Conservation (phyloP, 2,329 filamentous ascomycete genomes). For the Pleomassaria siparia region DNA sequence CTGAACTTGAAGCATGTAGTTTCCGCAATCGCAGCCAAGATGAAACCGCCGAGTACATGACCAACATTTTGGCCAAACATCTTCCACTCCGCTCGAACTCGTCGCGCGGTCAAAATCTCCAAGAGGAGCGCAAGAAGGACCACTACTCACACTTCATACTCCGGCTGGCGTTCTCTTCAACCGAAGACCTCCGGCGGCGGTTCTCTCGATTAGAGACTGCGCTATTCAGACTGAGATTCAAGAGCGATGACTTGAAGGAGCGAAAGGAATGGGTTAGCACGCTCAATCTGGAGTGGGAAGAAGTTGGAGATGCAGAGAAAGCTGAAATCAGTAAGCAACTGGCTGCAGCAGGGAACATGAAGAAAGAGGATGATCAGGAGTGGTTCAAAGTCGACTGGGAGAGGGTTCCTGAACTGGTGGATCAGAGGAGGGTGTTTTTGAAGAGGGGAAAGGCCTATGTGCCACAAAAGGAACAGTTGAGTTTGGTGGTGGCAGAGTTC, state of each 20-base stretch:
- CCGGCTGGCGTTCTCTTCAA: slow-evolving; percentile 85
- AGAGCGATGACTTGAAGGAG: slow-evolving; percentile 73
- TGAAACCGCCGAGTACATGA: slow-evolving; percentile 83
- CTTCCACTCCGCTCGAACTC: slow-evolving; percentile 77
- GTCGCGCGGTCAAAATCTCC: slow-evolving; percentile 60
- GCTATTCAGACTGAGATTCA: slow-evolving; percentile 82
- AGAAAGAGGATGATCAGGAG: slow-evolving; percentile 70
- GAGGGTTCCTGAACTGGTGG: slow-evolving; percentile 85
- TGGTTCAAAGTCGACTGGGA: slow-evolving; percentile 99
- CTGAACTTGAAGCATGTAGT: slow-evolving; percentile 88
- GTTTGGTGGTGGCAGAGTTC: slow-evolving; percentile 88
- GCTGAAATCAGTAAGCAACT: slow-evolving; percentile 65
- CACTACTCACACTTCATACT: slow-evolving; percentile 99
- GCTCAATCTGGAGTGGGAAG: slow-evolving; percentile 81
- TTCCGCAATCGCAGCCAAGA: slow-evolving; percentile 86
- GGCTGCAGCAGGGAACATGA: slow-evolving; percentile 56
- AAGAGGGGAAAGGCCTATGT: slow-evolving; percentile 87
- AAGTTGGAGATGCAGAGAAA: slow-evolving; percentile 78
- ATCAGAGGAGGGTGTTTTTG: slow-evolving; percentile 74
- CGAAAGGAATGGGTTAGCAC: slow-evolving; percentile 73
- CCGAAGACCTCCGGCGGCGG: slow-evolving; percentile 83
- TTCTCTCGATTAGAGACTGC: slow-evolving; percentile 86
- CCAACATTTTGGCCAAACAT: slow-evolving; percentile 82
- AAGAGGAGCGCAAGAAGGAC: slow-evolving; percentile 82
- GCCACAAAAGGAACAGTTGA: slow-evolving; percentile 80